phyloP scores from a whole-genome alignment of 192 early-diverging fungal genomes.

The Phycomyces nitens region DNA sequence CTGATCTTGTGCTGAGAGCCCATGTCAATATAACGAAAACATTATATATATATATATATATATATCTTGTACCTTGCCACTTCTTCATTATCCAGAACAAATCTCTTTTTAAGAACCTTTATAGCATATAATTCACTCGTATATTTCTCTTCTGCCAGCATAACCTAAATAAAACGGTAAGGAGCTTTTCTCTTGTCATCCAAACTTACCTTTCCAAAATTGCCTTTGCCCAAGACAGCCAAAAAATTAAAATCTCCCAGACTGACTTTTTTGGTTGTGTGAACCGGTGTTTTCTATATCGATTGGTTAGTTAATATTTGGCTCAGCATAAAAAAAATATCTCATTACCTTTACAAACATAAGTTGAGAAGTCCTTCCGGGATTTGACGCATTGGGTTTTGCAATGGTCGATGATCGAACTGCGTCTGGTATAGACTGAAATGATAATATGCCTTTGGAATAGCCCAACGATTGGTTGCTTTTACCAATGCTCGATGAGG shows the following conservation, averaged over 20 bases:
- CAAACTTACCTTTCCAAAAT: slow-evolving; percentile 86
- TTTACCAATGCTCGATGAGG: no score
- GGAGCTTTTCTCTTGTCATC: no score
- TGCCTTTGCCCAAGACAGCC: slow-evolving; percentile 95
- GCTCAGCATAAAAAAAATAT: no score
- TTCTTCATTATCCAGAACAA: slow-evolving; percentile 97
- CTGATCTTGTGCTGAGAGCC: slow-evolving; percentile 70
- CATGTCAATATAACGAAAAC: slow-evolving; percentile 1
- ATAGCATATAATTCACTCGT: slow-evolving; percentile 88
- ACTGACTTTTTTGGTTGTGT: slow-evolving; percentile 59
- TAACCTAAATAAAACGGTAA: slow-evolving; percentile 63
- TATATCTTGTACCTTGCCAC: slow-evolving; percentile 52
- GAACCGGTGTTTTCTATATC: slow-evolving; percentile 26
- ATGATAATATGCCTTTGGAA: no score
- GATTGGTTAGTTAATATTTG: neutral
- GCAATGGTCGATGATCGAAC: no score
- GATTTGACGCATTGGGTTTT: no score
- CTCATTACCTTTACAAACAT: no score
- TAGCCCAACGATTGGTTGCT: no score
- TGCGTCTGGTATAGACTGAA: no score
- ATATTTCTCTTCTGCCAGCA: slow-evolving; percentile 92
- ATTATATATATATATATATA: neutral
- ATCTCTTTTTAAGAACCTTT: slow-evolving; percentile 97
- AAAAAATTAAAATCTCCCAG: slow-evolving; percentile 92
- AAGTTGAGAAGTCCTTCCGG: no score